Conservation (phyloP, 352 stramenopile species). For the Globisporangium heterothallicum region DNA sequence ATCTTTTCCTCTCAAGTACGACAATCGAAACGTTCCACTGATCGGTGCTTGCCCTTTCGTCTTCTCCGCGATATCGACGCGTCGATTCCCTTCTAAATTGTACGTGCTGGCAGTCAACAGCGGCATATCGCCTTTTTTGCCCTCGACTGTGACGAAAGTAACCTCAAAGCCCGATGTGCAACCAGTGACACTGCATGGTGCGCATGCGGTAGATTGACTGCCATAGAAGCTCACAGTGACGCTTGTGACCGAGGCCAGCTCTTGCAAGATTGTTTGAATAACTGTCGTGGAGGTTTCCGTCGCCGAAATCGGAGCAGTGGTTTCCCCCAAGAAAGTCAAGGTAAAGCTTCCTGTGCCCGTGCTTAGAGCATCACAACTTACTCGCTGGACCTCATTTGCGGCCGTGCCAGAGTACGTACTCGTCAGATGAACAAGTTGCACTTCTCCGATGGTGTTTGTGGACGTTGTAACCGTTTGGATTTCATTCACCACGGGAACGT, state of each 20-base stretch:
- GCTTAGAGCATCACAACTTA: conserved; percentile 89
- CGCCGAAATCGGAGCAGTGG: conserved; percentile 80
- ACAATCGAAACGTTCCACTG: conserved; percentile 88
- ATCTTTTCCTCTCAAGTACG: conserved; percentile 79
- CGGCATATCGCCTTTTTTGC: conserved; percentile 85
- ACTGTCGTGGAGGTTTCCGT: conserved; percentile 61
- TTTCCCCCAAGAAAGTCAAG: conserved; percentile 81
- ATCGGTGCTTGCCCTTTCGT: conserved; percentile 82
- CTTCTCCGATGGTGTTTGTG: conserved; percentile 62
- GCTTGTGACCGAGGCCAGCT: conserved; percentile 81
- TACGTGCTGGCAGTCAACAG: conserved; percentile 79
- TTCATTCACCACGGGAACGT: conserved; percentile 63
- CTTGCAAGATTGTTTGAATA: conserved; percentile 87
- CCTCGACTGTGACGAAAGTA: conserved; percentile 81
- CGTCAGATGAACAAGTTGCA: conserved; percentile 88
- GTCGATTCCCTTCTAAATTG: conserved; percentile 83
- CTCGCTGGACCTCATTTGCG: conserved; percentile 81
- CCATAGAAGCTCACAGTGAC: conserved; percentile 79
- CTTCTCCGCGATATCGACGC: conserved; percentile 79
- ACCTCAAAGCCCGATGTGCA: conserved; percentile 81
- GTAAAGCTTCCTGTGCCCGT: conserved; percentile 74
- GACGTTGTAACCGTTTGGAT: conserved; percentile 72
- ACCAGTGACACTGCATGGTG: conserved; percentile 47
- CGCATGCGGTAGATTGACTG: conserved; percentile 57
- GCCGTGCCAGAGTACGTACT: conserved; percentile 57